Base-by-base conservation (phyloP, 2,329 filamentous ascomycete genomes). In the Fusarium coffeatum region DNA sequence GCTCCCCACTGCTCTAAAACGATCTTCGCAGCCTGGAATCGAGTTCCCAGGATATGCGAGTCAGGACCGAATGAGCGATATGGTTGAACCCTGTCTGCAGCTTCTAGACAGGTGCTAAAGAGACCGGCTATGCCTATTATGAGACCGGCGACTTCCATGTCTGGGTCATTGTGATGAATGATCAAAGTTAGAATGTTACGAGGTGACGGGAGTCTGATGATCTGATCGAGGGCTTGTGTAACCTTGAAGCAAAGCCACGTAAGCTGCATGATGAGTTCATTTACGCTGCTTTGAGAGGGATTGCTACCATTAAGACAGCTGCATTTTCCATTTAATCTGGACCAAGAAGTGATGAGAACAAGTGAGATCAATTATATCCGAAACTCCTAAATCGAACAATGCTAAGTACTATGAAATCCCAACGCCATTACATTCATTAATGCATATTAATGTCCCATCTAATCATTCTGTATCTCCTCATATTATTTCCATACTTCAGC, bases 1-100 rank as follows among this genome's bases (percentile, higher is more conserved):
- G 18, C 56, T 7, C 72, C 76, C 71, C 73, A 77, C 34, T 60
- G 40, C 22, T 72, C 64, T 15, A 77, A 57, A 13, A 62, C 67
- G 7, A 66, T 32, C 45, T 63, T 71, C 4, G 61, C 53, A 20
- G 69, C 56, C 12, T 64, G 41, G 49, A 76, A 73, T 10, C 59
- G 55, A 5, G 64, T 55, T 9, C 61, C 53, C 3, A 77, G 57
- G 1, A 43, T 54, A 18, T 55, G 45, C 6, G 67, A 68, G 48
- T 77, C 75, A 20, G 13, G 16, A 6, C 25, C 46, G 30, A 72
- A 76, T 7, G 57, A 30, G 12, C 47, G 61, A 40, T 75, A 77
- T 0, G 55, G 6, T 13, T 75, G 50, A 3, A 72, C 27, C 23
- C 46, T 67, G 3, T 72, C 56, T 2, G 69, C 37, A 13, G 61